Evolutionary conservation across 2,329 filamentous ascomycete genomes (phyloP), one percentile per base, ranked within the genome.

Genomic region (Penicillium rolfsii): DNA sequence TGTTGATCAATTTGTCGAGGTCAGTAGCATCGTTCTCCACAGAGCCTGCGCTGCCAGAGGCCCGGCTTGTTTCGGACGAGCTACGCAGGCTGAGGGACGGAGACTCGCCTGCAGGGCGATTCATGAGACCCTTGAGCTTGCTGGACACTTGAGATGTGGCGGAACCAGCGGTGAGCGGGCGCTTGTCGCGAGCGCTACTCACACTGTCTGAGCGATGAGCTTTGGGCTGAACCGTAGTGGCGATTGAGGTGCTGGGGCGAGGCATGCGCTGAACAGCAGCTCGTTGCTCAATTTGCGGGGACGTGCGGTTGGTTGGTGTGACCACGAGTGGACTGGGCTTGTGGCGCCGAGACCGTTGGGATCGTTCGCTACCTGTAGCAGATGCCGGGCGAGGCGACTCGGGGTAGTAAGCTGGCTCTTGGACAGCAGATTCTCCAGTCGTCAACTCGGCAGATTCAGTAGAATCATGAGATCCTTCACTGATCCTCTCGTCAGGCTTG

Each of bases 1-100:
- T 93, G 59, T 91, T 87, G 64, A 95, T 93, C 54, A 94, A 81
- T 67, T 93, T 85, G 71, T 95, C 91, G 70, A 95, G 89, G 67
- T 90, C 86, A 9, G 86, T 84, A 52, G 89, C 85, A 60, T 88
- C 85, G 49, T 86, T 85, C 6, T 70, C 70, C 28, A 65, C 57
- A 19, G 73, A 73, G 24, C 73, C 73, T 38, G 63, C 69, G 41
- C 68, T 73, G 5, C 63, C 67, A 43, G 72, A 74, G 48, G 61
- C 69, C 48, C 71, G 67, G 57, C 71, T 76, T 11, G 74, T 71
- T 40, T 79, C 75, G 14, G 74, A 77, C 45, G 74, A 77, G 52
- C 69, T 75, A 24, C 76, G 74, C 35, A 73, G 62, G 55, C 69
- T 71, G 45, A 68, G 58, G 24, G 74, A 71, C 50, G 66, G 62